phyloP scores from a whole-genome alignment of 2,329 filamentous ascomycete species.

The Fusarium albosuccineum region DNA sequence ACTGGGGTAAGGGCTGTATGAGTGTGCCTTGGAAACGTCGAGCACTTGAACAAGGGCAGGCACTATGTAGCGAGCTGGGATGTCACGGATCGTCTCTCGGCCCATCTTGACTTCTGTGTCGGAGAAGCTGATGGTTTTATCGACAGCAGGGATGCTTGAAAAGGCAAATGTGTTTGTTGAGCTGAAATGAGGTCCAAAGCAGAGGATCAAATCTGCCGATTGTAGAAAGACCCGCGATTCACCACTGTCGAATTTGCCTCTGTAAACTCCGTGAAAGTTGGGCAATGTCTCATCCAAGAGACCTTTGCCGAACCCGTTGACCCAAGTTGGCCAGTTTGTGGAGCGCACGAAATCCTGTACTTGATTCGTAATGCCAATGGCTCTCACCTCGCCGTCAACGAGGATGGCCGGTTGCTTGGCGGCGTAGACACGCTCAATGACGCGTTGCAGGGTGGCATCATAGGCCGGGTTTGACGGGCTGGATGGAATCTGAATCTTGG shows the following conservation, averaged over 20 bases:
- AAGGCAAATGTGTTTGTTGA: background rate
- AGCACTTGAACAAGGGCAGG: no score
- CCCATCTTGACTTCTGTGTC: background rate
- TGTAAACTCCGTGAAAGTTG: slow-evolving; percentile 64
- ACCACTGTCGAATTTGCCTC: no score
- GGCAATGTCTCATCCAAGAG: slow-evolving; percentile 61
- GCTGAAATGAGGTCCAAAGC: background rate
- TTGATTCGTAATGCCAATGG: background rate
- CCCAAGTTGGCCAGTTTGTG: slow-evolving; percentile 25
- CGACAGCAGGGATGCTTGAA: background rate
- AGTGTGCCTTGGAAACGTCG: no score
- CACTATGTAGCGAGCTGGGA: no score
- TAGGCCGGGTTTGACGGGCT: no score
- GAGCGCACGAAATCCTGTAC: background rate
- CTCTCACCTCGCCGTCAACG: slow-evolving; percentile 27
- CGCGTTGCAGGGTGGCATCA: no score
- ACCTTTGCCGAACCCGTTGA: slow-evolving; percentile 62
- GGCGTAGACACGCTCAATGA: no score
- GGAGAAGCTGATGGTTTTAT: background rate
- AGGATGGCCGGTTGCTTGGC: slow-evolving; percentile 64
- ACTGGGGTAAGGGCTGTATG: no score
- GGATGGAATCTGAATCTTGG: no score
- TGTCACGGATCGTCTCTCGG: no score
- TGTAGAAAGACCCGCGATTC: slow-evolving; percentile 54
- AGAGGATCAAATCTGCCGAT: background rate